Conservation (phyloP, 176 grass and related monocot genomes). For the Puya raimondii region DNA sequence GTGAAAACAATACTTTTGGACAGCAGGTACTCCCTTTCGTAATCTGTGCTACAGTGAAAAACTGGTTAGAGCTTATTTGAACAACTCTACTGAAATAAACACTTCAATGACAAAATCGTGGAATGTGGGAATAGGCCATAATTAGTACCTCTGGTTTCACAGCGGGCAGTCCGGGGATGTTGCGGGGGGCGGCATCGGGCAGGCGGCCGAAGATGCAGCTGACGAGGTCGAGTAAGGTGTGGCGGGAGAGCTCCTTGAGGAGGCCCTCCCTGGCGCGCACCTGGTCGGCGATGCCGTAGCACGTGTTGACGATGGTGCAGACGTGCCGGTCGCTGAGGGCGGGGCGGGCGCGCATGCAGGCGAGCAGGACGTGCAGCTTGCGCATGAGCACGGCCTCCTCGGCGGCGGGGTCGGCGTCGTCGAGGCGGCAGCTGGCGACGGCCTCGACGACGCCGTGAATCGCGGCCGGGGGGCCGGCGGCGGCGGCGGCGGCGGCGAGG, state of each 20-base stretch:
- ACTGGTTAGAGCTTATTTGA: no score
- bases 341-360: conserved; percentile 48
- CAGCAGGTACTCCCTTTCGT: no score
- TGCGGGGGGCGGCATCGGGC: conserved; percentile 26
- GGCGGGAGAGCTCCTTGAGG: conserved; percentile 72
- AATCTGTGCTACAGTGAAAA: no score
- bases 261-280: conserved; percentile 56
- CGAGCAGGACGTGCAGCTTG: conserved; percentile 69
- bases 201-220: conserved; percentile 49
- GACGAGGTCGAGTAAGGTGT: conserved; percentile 76
- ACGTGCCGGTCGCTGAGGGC: conserved; percentile 81
- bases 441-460: conserved; percentile 74
- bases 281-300: conserved; percentile 90
- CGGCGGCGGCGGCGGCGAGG: conserved; percentile 28
- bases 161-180: conserved; percentile 9
- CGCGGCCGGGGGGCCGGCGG: conserved; percentile 35
- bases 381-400: conserved; percentile 90
- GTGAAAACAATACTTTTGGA: no score
- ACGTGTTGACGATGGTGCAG: conserved; percentile 81
- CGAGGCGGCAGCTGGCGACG: conserved; percentile 68
- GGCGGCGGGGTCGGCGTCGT: conserved; percentile 44
- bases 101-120: no score
- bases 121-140: background rate
- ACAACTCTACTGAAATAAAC: no score
- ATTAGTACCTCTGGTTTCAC: conserved; percentile 57